Evolutionary conservation across 768 basidiomycete species (phyloP), one percentile per base, ranked within the genome.

Genomic region (Boletus subparvulus): DNA sequence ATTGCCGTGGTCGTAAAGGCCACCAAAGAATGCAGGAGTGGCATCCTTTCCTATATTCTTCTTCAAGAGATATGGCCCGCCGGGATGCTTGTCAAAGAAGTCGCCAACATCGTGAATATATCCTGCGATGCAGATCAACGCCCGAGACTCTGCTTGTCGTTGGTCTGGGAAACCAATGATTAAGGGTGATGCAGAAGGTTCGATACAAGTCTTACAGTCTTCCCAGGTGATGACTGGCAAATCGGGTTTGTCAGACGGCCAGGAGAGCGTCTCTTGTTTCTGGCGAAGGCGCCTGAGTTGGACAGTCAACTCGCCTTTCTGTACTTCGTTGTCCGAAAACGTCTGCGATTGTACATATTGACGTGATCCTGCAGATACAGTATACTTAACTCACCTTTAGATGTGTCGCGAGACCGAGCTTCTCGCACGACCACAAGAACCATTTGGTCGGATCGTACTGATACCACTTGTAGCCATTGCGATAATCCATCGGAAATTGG

Each of bases 361-460:
- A 24, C 8, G 3, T 32, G 42, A 12, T 37, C n/a, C 5, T n/a
- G 5, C n/a, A 32, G 2, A 17, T 41, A 19, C 0, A 14, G 2
- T 9, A 51, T 19, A 3, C 2, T 6, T 1, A 19, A 33, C 52
- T 17, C 19, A 73, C 74, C 75, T 85, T 84, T 50, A 85, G 73
- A 67, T 86, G 83, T 44, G 66, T 72, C 13, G 78, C 77, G 28
- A 77, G 75, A 39, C 83, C 82, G 50, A 85, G 47, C 60, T 69
- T 59, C 55, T 73, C 65, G 69, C 75, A 76, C 33, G 75, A 71
- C 68, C 73, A 74, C 69, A 86, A 80, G 75, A 86, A 84, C 94
- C 93, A 94, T 75, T 94, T 93, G 14, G 91, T 92, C 9, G 91
- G 90, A 69, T 93, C 90, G 68, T 92, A 92, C 70, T 92, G 91